Percentiles rank a stretch among this genome's conserved stretches.
Conservation (phyloP, 1,284 basidiomycete genomes). For the Pascua guehoae region DNA sequence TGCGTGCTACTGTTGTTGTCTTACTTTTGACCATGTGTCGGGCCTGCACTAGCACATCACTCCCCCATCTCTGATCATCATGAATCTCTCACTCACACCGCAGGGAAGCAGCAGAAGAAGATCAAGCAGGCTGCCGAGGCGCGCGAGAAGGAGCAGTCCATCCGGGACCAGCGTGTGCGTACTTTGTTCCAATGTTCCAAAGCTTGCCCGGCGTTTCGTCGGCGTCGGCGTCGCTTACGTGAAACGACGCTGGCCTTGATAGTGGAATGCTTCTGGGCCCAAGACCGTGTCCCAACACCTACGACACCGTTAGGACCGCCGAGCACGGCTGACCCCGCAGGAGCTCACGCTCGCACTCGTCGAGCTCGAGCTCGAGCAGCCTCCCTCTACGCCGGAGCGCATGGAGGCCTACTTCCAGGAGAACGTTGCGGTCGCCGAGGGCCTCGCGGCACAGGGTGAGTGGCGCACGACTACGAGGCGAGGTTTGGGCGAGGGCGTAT, state of each 20-base stretch:
- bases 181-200: not conserved
- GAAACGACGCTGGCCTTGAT: not conserved
- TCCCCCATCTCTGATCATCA: too few species aligned
- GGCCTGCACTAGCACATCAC: too few species aligned
- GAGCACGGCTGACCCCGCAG: slow-evolving; percentile 8
- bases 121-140: slow-evolving; percentile 58
- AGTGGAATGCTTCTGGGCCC: not conserved
- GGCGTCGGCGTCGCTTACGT: not conserved
- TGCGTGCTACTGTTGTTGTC: too few species aligned
- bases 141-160: slow-evolving; percentile 52
- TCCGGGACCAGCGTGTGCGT: slow-evolving; percentile 19
- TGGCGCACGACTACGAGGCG: slow-evolving; percentile 8
- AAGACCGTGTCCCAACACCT: not conserved
- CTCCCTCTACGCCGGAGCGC: slow-evolving; percentile 66
- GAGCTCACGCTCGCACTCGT: slow-evolving; percentile 19
- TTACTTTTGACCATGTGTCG: too few species aligned
- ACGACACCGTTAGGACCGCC: not conserved
- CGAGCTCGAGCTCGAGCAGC: slow-evolving; percentile 46
- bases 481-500: not conserved
- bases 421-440: slow-evolving; percentile 83
- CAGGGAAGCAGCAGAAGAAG: slow-evolving; percentile 89
- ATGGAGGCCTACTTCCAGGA: slow-evolving; percentile 87
- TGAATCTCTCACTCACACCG: not conserved
- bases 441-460: slow-evolving; percentile 71
- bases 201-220: not conserved